Conservation (phyloP, 2,329 filamentous ascomycete genomes). For the Pezicula rhizophila region DNA sequence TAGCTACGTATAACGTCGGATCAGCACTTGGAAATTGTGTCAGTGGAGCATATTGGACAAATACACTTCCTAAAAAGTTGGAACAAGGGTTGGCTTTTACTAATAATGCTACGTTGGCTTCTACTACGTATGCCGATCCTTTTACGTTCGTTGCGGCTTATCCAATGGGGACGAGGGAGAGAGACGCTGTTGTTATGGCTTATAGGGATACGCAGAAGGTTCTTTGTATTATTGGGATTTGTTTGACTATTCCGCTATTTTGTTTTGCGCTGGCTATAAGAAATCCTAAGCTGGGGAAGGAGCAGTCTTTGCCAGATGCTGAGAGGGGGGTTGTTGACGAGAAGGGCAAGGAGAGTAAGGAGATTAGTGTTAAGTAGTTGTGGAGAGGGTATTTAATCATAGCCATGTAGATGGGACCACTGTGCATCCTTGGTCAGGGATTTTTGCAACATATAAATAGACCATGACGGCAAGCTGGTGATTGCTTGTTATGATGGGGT, state of each 20-base stretch:
- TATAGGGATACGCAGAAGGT: slow-evolving; percentile 40
- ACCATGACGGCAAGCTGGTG: too few relatives aligned
- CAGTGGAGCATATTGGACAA: slow-evolving; percentile 58
- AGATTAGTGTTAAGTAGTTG: too few relatives aligned
- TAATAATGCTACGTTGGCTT: slow-evolving; percentile 35
- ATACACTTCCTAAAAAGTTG: slow-evolving; percentile 48
- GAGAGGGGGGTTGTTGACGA: background rate
- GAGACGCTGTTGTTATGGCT: slow-evolving; percentile 2
- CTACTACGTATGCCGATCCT: slow-evolving; percentile 25
- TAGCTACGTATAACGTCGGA: slow-evolving; percentile 57
- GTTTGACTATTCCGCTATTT: slow-evolving; percentile 38
- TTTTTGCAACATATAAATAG: too few relatives aligned
- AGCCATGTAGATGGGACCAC: too few relatives aligned
- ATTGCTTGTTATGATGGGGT: too few relatives aligned
- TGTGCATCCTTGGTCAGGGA: too few relatives aligned
- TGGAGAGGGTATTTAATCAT: too few relatives aligned
- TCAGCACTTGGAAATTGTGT: slow-evolving; percentile 53
- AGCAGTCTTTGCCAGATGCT: slow-evolving; percentile 6
- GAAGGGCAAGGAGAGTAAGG: too few relatives aligned
- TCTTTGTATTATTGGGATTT: slow-evolving; percentile 44
- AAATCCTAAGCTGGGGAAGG: slow-evolving; percentile 33
- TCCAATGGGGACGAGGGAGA: slow-evolving; percentile 36
- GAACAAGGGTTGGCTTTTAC: slow-evolving; percentile 48
- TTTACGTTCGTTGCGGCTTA: slow-evolving; percentile 31
- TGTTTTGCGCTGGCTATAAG: slow-evolving; percentile 37